These are phyloP conservation scores for Arthrobotrys iridis DNA, from an alignment of 2,329 filamentous ascomycete genomes.

Conservation along the genomic window DNA sequence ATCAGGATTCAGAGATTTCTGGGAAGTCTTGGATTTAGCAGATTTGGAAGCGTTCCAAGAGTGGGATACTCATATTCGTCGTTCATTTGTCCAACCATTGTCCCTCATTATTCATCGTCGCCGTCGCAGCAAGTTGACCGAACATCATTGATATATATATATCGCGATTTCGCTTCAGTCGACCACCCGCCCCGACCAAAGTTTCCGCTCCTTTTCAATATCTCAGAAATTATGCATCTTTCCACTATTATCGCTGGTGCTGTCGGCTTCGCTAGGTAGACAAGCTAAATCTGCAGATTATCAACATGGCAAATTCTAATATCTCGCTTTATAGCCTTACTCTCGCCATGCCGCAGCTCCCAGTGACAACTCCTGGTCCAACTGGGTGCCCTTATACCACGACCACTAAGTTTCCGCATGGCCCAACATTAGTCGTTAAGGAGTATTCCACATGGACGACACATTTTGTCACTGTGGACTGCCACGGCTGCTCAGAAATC, in stretches of 20 bases:
- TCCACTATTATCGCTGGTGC: background rate
- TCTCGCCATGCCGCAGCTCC: background rate
- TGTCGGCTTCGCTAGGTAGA: background rate
- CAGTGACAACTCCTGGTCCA: background rate
- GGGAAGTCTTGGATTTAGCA: background rate
- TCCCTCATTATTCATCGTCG: constrained; percentile 9
- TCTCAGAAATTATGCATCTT: background rate
- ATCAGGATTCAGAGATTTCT: background rate
- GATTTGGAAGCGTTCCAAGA: background rate
- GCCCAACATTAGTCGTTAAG: background rate
- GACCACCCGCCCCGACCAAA: too few relatives aligned
- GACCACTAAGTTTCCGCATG: background rate
- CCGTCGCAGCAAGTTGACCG: too few relatives aligned
- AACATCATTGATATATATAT: too few relatives aligned
- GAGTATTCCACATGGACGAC: background rate
- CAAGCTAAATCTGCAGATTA: too few relatives aligned
- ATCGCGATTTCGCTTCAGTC: too few relatives aligned
- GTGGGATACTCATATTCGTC: background rate
- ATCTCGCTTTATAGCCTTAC: background rate
- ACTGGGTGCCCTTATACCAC: background rate
- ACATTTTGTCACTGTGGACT: background rate
- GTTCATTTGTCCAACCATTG: constrained; percentile 4
- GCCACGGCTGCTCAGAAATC: background rate
- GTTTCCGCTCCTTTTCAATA: background rate
- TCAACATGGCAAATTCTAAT: too few relatives aligned